These are phyloP conservation scores for Barnettozyma californica DNA, from an alignment of 805 yeast genomes.

Conservation along the genomic window DNA sequence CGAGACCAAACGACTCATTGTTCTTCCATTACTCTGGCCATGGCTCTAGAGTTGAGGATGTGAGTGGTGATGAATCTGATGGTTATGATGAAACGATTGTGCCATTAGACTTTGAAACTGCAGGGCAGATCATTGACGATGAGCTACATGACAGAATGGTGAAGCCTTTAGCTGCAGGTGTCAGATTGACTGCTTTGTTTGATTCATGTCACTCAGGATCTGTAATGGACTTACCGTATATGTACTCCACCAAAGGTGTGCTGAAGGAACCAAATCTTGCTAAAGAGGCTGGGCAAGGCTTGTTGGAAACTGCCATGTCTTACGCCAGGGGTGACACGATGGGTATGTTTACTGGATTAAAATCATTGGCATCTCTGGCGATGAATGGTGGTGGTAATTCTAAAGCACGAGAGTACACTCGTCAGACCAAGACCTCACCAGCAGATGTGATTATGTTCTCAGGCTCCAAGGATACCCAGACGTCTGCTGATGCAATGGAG, in stretches of 20 bases:
- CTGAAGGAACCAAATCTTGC: conserved; percentile 75
- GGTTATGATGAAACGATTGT: conserved; percentile 70
- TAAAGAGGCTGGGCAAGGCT: conserved; percentile 68
- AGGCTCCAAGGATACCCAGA: conserved; percentile 82
- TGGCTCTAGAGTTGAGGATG: conserved; percentile 70
- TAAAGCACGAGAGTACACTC: conserved; percentile 36
- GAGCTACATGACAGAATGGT: conserved; percentile 69
- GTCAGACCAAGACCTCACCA: conserved; percentile 56
- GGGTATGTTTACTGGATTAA: conserved; percentile 38
- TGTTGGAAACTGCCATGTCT: conserved; percentile 51
- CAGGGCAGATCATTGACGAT: conserved; percentile 72
- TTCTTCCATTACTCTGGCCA: conserved; percentile 86
- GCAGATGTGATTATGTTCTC: conserved; percentile 74
- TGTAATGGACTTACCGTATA: conserved; percentile 72
- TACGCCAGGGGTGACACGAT: conserved; percentile 54
- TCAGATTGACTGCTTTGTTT: conserved; percentile 71
- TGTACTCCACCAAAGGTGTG: conserved; percentile 79
- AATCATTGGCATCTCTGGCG: conserved; percentile 36
- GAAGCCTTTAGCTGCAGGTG: conserved; percentile 62
- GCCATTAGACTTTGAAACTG: conserved; percentile 63
- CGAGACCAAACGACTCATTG: conserved; percentile 70
- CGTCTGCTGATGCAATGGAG: conserved; percentile 76
- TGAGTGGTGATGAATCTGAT: conserved; percentile 70
- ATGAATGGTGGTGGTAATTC: conserved; percentile 34
- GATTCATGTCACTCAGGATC: conserved; percentile 89